Evolutionary conservation across 1,284 basidiomycete species (phyloP).

Genomic region (Naganishia albida): DNA sequence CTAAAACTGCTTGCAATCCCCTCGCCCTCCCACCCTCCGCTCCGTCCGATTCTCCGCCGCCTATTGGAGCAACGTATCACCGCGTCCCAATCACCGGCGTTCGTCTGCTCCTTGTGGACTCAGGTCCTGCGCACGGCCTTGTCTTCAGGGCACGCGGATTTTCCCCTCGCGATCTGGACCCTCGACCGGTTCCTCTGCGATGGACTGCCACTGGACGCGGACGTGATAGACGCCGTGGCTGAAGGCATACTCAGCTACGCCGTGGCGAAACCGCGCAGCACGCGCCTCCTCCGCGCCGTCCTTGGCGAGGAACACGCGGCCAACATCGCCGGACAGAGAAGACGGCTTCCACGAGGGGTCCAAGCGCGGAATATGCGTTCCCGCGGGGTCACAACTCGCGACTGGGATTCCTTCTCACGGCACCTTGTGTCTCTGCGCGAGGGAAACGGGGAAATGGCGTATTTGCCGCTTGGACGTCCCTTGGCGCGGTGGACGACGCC

Average conservation of each 20-base stretch:
- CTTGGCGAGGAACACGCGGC: too few relatives aligned
- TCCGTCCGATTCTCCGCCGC: constrained; percentile 4
- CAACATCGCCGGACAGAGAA: too few relatives aligned
- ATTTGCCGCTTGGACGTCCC: not conserved
- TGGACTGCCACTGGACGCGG: not conserved
- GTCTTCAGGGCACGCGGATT: not conserved
- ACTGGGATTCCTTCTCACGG: too few relatives aligned
- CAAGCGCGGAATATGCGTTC: too few relatives aligned
- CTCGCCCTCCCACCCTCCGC: not conserved
- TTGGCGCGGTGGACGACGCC: not conserved
- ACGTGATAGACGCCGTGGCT: too few relatives aligned
- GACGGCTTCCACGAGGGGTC: too few relatives aligned
- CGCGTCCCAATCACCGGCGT: not conserved
- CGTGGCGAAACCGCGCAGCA: too few relatives aligned
- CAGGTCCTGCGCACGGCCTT: constrained; percentile 6
- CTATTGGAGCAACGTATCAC: constrained; percentile 7
- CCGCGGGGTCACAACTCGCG: too few relatives aligned
- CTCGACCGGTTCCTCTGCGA: not conserved
- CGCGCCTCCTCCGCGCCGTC: too few relatives aligned
- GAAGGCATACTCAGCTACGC: too few relatives aligned
- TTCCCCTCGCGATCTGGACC: constrained; percentile 10
- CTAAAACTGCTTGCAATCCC: constrained; percentile 3
- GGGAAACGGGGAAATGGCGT: not conserved
- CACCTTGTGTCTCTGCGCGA: too few relatives aligned
- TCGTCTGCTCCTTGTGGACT: not conserved